A percentile compares a stretch with the other conserved stretches of the same genome.
Evolutionary conservation across 306 rosid genomes (phyloP).

Genomic region (Herpetospermum pedunculosum): DNA sequence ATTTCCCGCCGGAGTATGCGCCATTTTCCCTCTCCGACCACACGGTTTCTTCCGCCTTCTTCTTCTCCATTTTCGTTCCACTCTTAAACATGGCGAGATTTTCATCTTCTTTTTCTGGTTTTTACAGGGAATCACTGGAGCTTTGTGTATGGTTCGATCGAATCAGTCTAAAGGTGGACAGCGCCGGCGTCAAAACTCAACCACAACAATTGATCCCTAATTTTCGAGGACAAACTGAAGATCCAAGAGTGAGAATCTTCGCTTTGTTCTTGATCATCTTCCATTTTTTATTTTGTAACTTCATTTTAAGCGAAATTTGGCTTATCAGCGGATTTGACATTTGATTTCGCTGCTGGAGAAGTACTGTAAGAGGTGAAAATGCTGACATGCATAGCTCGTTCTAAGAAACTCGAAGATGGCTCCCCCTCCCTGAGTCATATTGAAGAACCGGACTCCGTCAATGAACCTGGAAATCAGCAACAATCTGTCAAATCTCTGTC

Average conservation of each 20-base stretch:
- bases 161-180: constrained; percentile 9
- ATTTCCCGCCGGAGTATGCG: background rate
- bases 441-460: constrained; percentile 47
- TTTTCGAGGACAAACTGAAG: background rate
- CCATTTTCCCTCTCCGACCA: constrained; percentile 14
- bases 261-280: background rate
- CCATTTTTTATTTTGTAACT: background rate
- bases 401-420: constrained; percentile 64
- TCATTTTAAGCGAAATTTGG: background rate
- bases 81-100: background rate
- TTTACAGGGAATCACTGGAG: constrained; percentile 26
- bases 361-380: constrained; percentile 24
- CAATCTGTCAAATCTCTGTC: constrained; percentile 71
- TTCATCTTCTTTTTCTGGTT: background rate
- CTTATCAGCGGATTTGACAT: background rate
- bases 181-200: background rate
- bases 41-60: constrained; percentile 11
- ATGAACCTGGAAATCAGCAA: constrained; percentile 24
- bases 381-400: constrained; percentile 90
- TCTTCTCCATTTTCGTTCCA: background rate
- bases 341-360: background rate
- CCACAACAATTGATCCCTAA: background rate
- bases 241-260: background rate
- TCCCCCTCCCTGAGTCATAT: constrained; percentile 44
- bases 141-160: constrained; percentile 14